Evolutionary conservation across 805 yeast genomes (phyloP), one percentile per base, ranked within the genome.

Genomic region (Candida oleophila): DNA sequence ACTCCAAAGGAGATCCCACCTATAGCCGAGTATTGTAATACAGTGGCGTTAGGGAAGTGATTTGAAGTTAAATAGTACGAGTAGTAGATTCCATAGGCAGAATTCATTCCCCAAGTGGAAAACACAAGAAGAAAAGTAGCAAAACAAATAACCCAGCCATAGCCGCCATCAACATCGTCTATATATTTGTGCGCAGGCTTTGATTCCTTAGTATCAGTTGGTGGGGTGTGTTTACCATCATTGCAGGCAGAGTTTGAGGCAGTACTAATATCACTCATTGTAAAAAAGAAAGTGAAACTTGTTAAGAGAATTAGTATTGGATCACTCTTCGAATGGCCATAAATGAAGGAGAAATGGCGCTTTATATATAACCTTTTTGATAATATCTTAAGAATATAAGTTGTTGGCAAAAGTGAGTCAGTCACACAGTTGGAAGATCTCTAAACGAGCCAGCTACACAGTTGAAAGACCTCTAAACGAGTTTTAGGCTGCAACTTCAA

Each of bases 21-120:
- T 46, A 84, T 72, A 36, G 78, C 61, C 1, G 87, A 87, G 59
- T 74, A 84, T 46, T 81, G 84, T 45, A 74, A 63, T 39, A 72
- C 71, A 0, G 73, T 58, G 0, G 83, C 81, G 2, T 82, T 85
- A 0, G 68, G 63, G 49, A 80, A 82, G 0, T 68, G 61, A 38
- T 74, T 58, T 42, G 72, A 56, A 39, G 74, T 69, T 22, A 83
- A 51, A 55, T 81, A 83, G 50, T 71, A 73, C 1, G 83, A 73
- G 16, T 83, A 61, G 52, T 78, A 82, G 3, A 84, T 73, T 33
- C 85, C 83, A 55, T 71, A 84, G 3, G 81, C 82, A 3, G 79
- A 66, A 51, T 82, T 83, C 41, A 83, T 73, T 11, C 90, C 89
- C 89, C 89, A 85, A 0, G 87, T 74, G 25, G 77, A 71, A 49